Base-by-base conservation (phyloP, 2,329 filamentous ascomycete species). In the Drechslerella coelobrocha region DNA sequence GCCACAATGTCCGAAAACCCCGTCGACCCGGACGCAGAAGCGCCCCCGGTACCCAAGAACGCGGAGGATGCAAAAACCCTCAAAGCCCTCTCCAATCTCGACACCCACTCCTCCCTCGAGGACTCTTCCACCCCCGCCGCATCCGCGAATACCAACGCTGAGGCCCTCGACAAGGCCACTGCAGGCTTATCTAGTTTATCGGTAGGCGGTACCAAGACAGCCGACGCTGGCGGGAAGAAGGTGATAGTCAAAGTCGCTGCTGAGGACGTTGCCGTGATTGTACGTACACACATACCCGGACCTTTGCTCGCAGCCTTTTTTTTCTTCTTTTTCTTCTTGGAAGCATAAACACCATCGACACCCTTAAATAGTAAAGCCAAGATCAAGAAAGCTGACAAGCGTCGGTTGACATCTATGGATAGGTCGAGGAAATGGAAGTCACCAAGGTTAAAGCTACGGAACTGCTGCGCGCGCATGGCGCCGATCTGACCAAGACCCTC, bases 361-460 rank as follows among this genome's bases (percentile, higher is more conserved):
- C n/a, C n/a, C n/a, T n/a, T n/a, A n/a, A n/a, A n/a, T n/a, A n/a
- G n/a, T n/a, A n/a, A n/a, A n/a, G n/a, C n/a, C n/a, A n/a, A n/a
- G n/a, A n/a, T n/a, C n/a, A n/a, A n/a, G n/a, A n/a, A n/a, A n/a
- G n/a, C n/a, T n/a, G n/a, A n/a, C n/a, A n/a, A n/a, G n/a, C n/a
- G n/a, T n/a, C n/a, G n/a, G n/a, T n/a, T n/a, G n/a, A n/a, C n/a
- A n/a, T n/a, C n/a, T n/a, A n/a, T n/a, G 12, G 37, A 77, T 77
- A 56, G 86, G 82, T 89, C 10, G 86, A 89, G 51, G 84, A 92
- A 77, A 82, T 92, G 29, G 89, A 93, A 72, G 77, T 93, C 34
- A 80, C 84, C 0, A 92, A 90, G 78, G 75, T 81, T 1, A 91
- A 88, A 78, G 90, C 89, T 1, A 92, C 88, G 1, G 90, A 93